These are phyloP conservation scores for Saccharomyces hybrid DNA, from an alignment of 1,139 yeast species.

Conservation along the genomic window DNA sequence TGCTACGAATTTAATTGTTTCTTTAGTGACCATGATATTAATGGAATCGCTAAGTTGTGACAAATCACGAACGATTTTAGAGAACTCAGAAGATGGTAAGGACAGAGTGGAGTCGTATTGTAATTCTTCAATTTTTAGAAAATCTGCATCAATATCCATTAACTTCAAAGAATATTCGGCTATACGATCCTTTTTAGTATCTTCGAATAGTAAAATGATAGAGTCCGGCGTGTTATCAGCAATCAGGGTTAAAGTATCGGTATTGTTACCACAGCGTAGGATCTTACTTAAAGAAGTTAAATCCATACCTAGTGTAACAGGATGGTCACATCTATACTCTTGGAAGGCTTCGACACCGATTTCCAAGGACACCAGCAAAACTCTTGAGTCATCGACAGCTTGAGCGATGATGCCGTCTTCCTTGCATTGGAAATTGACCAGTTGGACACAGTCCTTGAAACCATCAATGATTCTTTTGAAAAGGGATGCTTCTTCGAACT, in stretches of 20 bases:
- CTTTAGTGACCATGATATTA: conserved; percentile 81
- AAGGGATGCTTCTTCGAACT: conserved; percentile 86
- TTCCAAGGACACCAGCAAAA: conserved; percentile 77
- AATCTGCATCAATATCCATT: conserved; percentile 96
- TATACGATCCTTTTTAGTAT: conserved; percentile 80
- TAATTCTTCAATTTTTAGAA: conserved; percentile 88
- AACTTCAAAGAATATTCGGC: conserved; percentile 87
- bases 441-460: conserved; percentile 84
- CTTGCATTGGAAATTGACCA: conserved; percentile 94
- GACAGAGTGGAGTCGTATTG: conserved; percentile 81
- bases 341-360: conserved; percentile 88
- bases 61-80: conserved; percentile 85
- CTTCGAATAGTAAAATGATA: conserved; percentile 81
- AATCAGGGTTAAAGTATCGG: conserved; percentile 78
- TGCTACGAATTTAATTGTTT: conserved; percentile 80
- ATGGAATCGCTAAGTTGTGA: conserved; percentile 80
- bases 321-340: conserved; percentile 93
- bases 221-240: conserved; percentile 91
- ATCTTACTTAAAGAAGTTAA: conserved; percentile 80
- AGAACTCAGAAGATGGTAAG: conserved; percentile 83
- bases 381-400: conserved; percentile 97
- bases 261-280: conserved; percentile 83
- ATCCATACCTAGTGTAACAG: conserved; percentile 87
- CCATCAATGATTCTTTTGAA: conserved; percentile 90
- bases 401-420: conserved; percentile 93